A percentile compares a stretch with the other conserved stretches of the same genome.
Evolutionary conservation across 2,329 filamentous ascomycete species (phyloP).

Genomic region (Aspergillus phoenicis): DNA sequence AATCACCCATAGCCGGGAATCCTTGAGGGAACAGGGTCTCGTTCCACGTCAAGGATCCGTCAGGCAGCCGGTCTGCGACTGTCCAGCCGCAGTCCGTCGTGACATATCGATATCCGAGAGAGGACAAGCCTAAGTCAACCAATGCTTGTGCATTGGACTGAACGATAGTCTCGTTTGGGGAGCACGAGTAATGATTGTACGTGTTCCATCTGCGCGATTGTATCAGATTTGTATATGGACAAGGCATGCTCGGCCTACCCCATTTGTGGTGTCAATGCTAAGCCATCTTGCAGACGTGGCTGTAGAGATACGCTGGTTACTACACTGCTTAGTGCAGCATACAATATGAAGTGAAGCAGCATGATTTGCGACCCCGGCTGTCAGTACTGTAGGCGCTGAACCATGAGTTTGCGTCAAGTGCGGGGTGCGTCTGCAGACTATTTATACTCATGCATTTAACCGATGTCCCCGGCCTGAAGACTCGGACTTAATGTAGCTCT

Average conservation of each 20-base stretch:
- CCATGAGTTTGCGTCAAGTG: neutral
- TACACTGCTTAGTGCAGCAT: neutral
- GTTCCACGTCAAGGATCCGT: conserved; percentile 48
- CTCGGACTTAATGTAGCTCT: neutral
- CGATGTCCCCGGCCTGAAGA: neutral
- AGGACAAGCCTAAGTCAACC: conserved; percentile 54
- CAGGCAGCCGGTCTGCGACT: conserved; percentile 35
- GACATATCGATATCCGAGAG: conserved; percentile 59
- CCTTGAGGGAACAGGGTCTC: conserved; percentile 46
- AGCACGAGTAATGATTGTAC: conserved; percentile 60
- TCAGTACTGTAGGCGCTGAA: neutral
- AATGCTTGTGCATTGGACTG: conserved; percentile 57
- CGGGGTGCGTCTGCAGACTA: conserved; percentile 1
- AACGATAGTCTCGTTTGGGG: conserved; percentile 53
- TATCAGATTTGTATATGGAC: neutral
- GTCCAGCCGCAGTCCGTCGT: conserved; percentile 64
- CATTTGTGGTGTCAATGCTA: conserved; percentile 34
- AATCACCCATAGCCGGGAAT: conserved; percentile 43
- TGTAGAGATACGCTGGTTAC: conserved; percentile 1
- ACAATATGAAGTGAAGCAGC: neutral
- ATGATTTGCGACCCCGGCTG: neutral
- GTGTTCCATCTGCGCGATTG: conserved; percentile 55
- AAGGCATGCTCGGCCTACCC: conserved; percentile 21
- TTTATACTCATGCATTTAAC: neutral
- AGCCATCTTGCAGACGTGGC: conserved; percentile 24